Conservation (phyloP, 495 filamentous ascomycete species). For the Wilcoxina mikolae region DNA sequence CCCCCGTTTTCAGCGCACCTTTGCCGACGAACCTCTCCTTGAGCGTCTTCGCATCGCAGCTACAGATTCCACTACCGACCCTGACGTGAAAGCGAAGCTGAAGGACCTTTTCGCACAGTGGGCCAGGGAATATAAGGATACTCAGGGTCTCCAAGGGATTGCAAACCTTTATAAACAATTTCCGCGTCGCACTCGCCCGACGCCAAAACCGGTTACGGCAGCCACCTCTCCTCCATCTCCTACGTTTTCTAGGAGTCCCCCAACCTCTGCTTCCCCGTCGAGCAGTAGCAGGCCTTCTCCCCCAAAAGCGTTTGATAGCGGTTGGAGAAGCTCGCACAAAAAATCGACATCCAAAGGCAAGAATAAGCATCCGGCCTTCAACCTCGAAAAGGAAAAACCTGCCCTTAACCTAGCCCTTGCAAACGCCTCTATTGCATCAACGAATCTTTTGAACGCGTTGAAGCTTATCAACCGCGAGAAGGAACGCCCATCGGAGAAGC, state of each 20-base stretch:
- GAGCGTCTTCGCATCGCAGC: conserved; percentile 81
- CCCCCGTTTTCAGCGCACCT: conserved; percentile 67
- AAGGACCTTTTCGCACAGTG: conserved; percentile 73
- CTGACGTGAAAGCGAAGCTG: conserved; percentile 71
- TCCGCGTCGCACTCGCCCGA: conserved; percentile 32
- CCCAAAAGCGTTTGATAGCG: no score
- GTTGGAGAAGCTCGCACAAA: conserved; percentile 10
- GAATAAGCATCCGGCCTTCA: conserved; percentile 45
- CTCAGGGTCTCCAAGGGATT: conserved; percentile 64
- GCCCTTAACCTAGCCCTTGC: conserved; percentile 70
- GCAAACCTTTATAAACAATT: conserved; percentile 67
- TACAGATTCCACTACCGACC: conserved; percentile 71
- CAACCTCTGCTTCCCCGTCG: no score
- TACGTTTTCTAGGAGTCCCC: conserved; percentile 10
- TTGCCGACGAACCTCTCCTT: conserved; percentile 66
- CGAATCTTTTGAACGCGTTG: conserved; percentile 77
- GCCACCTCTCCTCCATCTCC: conserved; percentile 12
- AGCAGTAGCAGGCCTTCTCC: conserved; percentile 23
- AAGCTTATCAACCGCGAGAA: conserved; percentile 83
- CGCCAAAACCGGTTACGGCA: conserved; percentile 11
- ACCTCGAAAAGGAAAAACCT: conserved; percentile 74
- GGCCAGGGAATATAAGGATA: conserved; percentile 69
- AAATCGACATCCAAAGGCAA: conserved; percentile 31
- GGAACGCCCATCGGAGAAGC: conserved; percentile 74
- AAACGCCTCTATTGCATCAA: conserved; percentile 71